Base-by-base conservation (phyloP, 2,329 filamentous ascomycete species). In the Plenodomus tracheiphilus region DNA sequence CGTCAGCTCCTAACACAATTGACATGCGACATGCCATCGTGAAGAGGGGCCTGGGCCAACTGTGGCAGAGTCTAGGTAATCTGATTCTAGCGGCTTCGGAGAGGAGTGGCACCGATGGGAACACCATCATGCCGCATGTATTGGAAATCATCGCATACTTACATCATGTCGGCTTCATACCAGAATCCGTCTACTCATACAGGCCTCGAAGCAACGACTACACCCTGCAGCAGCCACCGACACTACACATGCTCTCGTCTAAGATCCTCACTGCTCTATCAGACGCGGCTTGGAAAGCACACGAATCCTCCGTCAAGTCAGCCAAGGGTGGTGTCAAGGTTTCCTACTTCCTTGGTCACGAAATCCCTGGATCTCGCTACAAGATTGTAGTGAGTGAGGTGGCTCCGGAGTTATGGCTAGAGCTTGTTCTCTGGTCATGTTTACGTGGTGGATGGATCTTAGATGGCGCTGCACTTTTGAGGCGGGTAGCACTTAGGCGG, bases 391-490 rank as follows among this genome's bases (percentile, higher is more conserved):
- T 76, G 7, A 68, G 69, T 5, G 75, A 71, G 16, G 54, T 79
- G 10, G 62, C 69, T 1, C 72, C 75, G 1, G 78, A 80, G 49
- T 62, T 80, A 13, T 80, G 78, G 78, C 61, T 81, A 16, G 78
- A 81, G 57, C 66, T 81, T n/a, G 71, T 80, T 17, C 64, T 81
- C 2, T 80, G 77, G 77, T 76, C 77, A 13, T 79, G 77, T 54
- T 54, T 80, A 7, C 74, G 78, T 43, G 77, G 77, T 17, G 75
- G 74, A 5, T 80, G 77, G 76, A 63, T 73, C 7, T 39, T 59
- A 11, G 74, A 78, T 43, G 77, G 77, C 2, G 58, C 62, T n/a
- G 62, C 65, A 1, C 73, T 79, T 11, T 53, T 79, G 1, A 51
- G 69, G 34, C 49, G 61, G 25, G 39, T 73, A 13, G 54, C 55